Conservation (phyloP, 2,329 filamentous ascomycete species). For the Zymoseptoria passerinii region DNA sequence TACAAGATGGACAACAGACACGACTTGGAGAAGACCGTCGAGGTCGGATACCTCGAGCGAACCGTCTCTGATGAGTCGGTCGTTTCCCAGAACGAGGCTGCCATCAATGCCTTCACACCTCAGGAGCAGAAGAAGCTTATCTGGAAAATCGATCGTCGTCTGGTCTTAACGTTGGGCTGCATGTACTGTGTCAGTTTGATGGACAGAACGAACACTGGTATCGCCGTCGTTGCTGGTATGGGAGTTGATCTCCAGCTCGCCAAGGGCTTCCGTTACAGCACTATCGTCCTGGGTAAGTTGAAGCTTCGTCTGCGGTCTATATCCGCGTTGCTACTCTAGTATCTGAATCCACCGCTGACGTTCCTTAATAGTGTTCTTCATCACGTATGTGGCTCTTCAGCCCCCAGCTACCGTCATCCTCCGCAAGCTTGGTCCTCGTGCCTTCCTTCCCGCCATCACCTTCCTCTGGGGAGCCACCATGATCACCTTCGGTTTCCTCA, state of each 20-base stretch:
- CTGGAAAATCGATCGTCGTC: slow-evolving; percentile 54
- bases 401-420: slow-evolving; percentile 62
- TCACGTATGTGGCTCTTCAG: slow-evolving; percentile 64
- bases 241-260: slow-evolving; percentile 26
- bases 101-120: slow-evolving; percentile 41
- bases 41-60: slow-evolving; percentile 19
- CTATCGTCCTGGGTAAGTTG: slow-evolving; percentile 44
- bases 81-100: slow-evolving; percentile 19
- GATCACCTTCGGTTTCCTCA: slow-evolving; percentile 57
- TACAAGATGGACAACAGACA: slow-evolving; percentile 1
- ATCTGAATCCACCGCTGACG: no score
- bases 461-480: slow-evolving; percentile 53
- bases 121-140: slow-evolving; percentile 61
- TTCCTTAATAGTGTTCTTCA: slow-evolving; percentile 52
- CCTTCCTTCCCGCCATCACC: slow-evolving; percentile 32
- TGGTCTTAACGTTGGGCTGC: slow-evolving; percentile 40
- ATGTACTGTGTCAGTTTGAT: slow-evolving; percentile 28
- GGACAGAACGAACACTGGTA: slow-evolving; percentile 25
- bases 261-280: slow-evolving; percentile 24
- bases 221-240: slow-evolving; percentile 31
- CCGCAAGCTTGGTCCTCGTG: slow-evolving; percentile 50
- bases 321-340: no score
- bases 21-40: slow-evolving; percentile 18
- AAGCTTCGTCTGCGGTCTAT: no score
- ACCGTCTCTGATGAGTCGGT: slow-evolving; percentile 19